Evolutionary conservation across 2,329 filamentous ascomycete genomes (phyloP), one percentile per base, ranked within the genome.

Genomic region (Biscogniauxia sp.): DNA sequence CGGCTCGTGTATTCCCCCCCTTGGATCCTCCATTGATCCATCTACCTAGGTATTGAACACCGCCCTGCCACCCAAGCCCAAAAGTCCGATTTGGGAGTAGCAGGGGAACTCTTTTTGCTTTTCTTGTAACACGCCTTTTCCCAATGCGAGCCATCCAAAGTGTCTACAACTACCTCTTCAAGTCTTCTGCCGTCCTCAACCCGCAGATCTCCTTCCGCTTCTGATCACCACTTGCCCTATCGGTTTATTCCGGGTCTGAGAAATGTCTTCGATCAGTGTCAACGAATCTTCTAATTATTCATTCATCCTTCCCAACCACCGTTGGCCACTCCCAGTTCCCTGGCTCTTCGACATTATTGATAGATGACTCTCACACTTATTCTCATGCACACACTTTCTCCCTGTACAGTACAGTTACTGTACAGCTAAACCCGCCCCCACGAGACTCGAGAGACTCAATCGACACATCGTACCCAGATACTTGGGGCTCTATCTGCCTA

Each of bases 181-280:
- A 54, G 49, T 57, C 53, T 53, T 58, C 53, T 49, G 59, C 52
- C 53, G 58, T 63, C 11, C 37, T n/a, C 37, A 59, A 61, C 56
- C 56, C 51, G 64, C 58, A 62, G 64, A 66, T 66, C 64, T 62
- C 62, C 59, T 66, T 65, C 64, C 62, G 49, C 20, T 60, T 63
- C 32, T 45, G 61, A 61, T 53, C 57, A 62, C 61, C 28, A 37
- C 53, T 55, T 58, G 61, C 64, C 64, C 64, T 66, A 65, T 63
- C 64, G 63, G 62, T 53, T 59, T 51, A 66, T 65, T 62, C 64
- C 64, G 64, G 64, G 19, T 32, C 59, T 61, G 53, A 32, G 28
- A 32, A 60, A 55, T 60, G 37, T 45, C 59, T 51, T 64, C 55
- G 53, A 64, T 55, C 37, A 52, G 25, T 45, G 45, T 55, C 51